Evolutionary conservation across 202 grass and related monocot genomes (phyloP), one percentile per base, ranked within the genome.

Genomic region (Dendrocalamus latiflorus): DNA sequence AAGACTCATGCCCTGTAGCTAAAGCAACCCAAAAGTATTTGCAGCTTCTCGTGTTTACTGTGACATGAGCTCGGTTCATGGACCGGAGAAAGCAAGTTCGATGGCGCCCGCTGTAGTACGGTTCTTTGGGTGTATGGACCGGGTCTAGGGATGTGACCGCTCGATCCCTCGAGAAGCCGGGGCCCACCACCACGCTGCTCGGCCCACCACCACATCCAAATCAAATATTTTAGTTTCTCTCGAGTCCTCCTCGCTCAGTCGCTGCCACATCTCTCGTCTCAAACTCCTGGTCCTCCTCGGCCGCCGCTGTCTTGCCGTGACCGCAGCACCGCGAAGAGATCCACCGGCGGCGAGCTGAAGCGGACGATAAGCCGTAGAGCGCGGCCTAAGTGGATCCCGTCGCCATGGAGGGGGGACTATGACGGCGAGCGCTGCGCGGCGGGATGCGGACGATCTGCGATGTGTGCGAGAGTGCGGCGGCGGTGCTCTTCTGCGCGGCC

Each of bases 371-470:
- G 60, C 13, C 2, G 62, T 42, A 17, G 88, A n/a, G 16, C 17
- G 53, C 7, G 48, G 41, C 61, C 1, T 6, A 1, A 5, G 6
- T 12, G 8, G 58, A 58, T 11, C 51, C 12, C 51, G 60, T 15
- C 14, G 64, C n/a, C 72, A 68, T 81, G 85, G 70, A 70, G 39
- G 74, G 47, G 13, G 60, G 83, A 34, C 68, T 73, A 36, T 78
- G 84, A 86, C 41, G 22, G 59, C 58, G 73, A 18, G 66, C 47
- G 79, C 74, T 21, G 65, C 47, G 30, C 8, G 62, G 43, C 18
- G 68, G 78, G 90, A 99, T 99, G 96, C 93, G 92, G 88, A 94
- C 93, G 84, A 96, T 99, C 82, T 99, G 96, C 85, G 96, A 99
- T 74, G 96, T 96, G 39, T 99, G 96, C 84, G 96, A 99, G 86